Evolutionary conservation across 78 protist species (phyloP), one percentile per base, ranked within the genome.

Genomic region (Chrysochromulina parva): DNA sequence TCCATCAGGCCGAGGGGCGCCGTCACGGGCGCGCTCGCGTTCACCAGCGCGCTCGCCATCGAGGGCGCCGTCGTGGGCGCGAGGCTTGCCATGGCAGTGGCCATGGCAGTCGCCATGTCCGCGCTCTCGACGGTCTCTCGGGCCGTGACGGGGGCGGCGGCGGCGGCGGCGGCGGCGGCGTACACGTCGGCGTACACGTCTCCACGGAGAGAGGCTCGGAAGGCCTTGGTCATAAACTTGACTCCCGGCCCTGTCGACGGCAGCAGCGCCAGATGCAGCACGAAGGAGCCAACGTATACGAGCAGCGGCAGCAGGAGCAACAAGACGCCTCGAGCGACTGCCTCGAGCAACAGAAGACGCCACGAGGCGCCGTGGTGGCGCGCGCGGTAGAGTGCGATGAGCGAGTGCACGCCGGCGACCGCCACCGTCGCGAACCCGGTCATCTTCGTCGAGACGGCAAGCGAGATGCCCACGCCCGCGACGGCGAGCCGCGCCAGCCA

Each of bases 181-280:
- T 66, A 20, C 47, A 24, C n/a, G n/a, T 3, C 6, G 55, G 14
- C 80, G 14, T 28, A 38, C 80, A 71, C 50, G 90, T 85, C 87
- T 57, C 90, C 93, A 9, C 48, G 6, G 47, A 91, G 85, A 28
- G 90, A 9, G 16, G 90, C 78, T n/a, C 73, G 91, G 82, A 92
- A 92, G 5, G 69, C 54, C 10, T 50, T 2, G 28, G 58, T 60
- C 92, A 93, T 93, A 80, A 73, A 91, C 16, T 73, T 89, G 22
- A 74, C 95, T 54, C 93, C 95, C 14, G 84, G 84, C 7, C 93
- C 91, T 53, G 82, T 71, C 55, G 24, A 1, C 10, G 52, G 47
- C 6, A 90, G 91, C 81, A 90, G 60, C 24, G 54, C 52, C 20
- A 93, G 90, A 67, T 93, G 95, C 19, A 93, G 17, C n/a, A 22